Evolutionary conservation across 2,329 filamentous ascomycete genomes (phyloP).

Genomic region (Talaromyces sp.): DNA sequence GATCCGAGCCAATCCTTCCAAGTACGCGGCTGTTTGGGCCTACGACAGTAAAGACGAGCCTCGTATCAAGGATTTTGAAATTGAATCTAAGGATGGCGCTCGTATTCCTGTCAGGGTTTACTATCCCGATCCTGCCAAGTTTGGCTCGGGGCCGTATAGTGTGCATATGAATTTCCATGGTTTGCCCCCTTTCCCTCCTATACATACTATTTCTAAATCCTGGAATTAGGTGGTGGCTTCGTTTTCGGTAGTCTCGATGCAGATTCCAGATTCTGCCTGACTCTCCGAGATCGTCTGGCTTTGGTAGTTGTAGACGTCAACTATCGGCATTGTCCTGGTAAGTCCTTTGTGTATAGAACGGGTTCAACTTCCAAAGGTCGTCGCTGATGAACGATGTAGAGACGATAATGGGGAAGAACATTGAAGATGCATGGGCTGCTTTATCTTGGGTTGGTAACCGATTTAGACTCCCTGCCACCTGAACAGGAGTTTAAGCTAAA

Average conservation of each 20-base stretch:
- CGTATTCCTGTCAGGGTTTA: background rate
- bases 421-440: conserved; percentile 3
- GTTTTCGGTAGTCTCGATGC: conserved; percentile 39
- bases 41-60: conserved; percentile 7
- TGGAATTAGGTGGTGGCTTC: conserved; percentile 32
- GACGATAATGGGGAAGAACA: background rate
- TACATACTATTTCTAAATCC: background rate
- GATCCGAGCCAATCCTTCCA: conserved; percentile 38
- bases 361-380: background rate
- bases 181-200: background rate
- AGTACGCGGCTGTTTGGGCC: conserved; percentile 26
- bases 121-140: conserved; percentile 10
- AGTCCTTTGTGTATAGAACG: background rate
- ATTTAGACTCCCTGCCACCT: background rate
- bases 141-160: conserved; percentile 28
- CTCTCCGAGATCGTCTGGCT: conserved; percentile 36
- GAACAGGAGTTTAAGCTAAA: background rate
- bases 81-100: background rate
- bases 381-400: background rate
- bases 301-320: conserved; percentile 41
- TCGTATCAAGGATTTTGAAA: background rate
- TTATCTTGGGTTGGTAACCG: background rate
- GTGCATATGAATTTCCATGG: conserved; percentile 6
- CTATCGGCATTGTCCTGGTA: conserved; percentile 42
- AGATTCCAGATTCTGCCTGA: conserved; percentile 37